Evolutionary conservation across 352 stramenopile species (phyloP), one percentile per base, ranked within the genome.

Genomic region (Globisporangium emineosum): DNA sequence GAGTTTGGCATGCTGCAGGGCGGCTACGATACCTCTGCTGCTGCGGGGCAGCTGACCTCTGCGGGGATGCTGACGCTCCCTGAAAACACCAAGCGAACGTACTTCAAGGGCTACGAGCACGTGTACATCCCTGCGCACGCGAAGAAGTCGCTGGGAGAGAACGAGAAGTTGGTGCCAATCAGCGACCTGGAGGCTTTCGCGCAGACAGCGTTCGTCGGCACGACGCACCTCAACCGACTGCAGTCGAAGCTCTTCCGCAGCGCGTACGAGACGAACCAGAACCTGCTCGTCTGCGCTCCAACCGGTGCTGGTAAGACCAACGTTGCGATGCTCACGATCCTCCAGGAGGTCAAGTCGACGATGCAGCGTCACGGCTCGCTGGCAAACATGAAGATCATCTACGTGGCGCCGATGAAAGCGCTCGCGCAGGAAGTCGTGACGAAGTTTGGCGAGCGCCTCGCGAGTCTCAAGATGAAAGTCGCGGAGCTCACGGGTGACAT

Each of bases 371-470:
- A 75, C 29, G 47, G 81, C 7, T 49, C 76, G 51, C 53, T 97
- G 13, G 64, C 76, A 3, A 74, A 90, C 35, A 88, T 98, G 77
- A 98, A 98, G 70, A 96, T 98, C 51, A 97, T 98, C 55, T 99
- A 98, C 69, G 93, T 98, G n/a, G 95, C 94, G 2, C 96, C 96
- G 2, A 98, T 99, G 94, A 98, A 98, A 66, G 98, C 97, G 9
- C 79, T 99, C 45, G 97, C 97, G 12, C 97, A 99, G 73, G 98
- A 99, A 79, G 96, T 99, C 6, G 97, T 99, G 13, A 96, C 94
- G 56, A 99, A 99, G 70, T 99, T 99, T 75, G 82, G 76, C 1
- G 84, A 98, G 60, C 90, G 97, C 23, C 69, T 95, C 25, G 60
- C 75, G 5, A 76, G 68, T 8, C 64, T 95, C 3, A 78, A 85